Evolutionary conservation across 306 rosid species (phyloP).

Genomic region (Quercus parvula): DNA sequence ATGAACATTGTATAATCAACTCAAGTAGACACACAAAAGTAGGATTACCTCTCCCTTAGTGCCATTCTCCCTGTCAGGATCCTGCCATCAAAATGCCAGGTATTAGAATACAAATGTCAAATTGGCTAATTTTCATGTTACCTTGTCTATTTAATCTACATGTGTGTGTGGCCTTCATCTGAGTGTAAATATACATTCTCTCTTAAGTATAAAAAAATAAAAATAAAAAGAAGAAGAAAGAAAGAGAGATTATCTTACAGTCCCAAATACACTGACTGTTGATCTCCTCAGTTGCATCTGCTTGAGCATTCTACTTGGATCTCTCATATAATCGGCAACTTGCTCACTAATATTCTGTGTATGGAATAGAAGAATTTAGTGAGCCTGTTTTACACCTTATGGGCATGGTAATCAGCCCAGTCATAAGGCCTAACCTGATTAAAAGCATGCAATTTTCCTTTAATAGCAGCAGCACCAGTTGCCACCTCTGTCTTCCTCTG

Average conservation of each 20-base stretch:
- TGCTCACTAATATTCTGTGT: constrained; percentile 76
- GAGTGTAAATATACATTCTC: neutral
- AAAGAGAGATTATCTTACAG: constrained; percentile 41
- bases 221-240: too few relatives aligned
- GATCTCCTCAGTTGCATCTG: constrained; percentile 79
- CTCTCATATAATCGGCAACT: constrained; percentile 86
- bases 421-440: constrained; percentile 63
- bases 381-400: neutral
- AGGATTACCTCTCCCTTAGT: constrained; percentile 40
- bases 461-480: constrained; percentile 87
- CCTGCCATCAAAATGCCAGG: constrained; percentile 39
- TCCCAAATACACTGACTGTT: constrained; percentile 53
- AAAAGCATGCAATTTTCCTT: constrained; percentile 76
- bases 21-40: neutral
- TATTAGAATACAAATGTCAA: constrained; percentile 10
- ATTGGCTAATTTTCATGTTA: neutral
- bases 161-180: neutral
- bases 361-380: constrained; percentile 2
- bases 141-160: neutral
- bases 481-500: constrained; percentile 88
- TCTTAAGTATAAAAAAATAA: neutral
- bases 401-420: constrained; percentile 7
- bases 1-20: neutral
- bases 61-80: constrained; percentile 26
- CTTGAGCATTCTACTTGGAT: constrained; percentile 85